Percentiles rank a stretch among this genome's conserved stretches.
Evolutionary conservation across 345 rosid genomes (phyloP).

Genomic region (Gossypium australe): DNA sequence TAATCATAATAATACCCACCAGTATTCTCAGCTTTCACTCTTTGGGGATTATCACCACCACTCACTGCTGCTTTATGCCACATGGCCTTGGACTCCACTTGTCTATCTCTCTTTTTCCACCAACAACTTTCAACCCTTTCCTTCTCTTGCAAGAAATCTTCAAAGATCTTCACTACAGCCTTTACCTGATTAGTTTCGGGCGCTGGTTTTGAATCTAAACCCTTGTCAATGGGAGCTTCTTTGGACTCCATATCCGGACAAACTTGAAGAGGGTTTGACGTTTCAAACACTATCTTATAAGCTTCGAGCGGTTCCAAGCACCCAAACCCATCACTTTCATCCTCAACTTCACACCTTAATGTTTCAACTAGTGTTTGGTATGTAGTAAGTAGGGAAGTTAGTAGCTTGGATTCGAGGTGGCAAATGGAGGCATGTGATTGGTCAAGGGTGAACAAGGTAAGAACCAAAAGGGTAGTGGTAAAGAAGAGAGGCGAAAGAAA

Average conservation of each 20-base stretch:
- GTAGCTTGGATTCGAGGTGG: constrained; percentile 26
- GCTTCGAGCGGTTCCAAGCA: constrained; percentile 49
- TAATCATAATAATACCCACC: neutral
- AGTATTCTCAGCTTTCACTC: neutral
- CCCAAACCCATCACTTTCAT: constrained; percentile 24
- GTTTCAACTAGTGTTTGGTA: constrained; percentile 36
- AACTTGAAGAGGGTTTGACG: constrained; percentile 24
- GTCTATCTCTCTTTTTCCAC: constrained; percentile 30
- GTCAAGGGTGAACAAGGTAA: constrained; percentile 43
- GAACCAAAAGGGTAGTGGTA: constrained; percentile 69
- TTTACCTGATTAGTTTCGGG: neutral
- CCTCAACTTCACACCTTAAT: constrained; percentile 35
- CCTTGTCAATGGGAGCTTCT: constrained; percentile 21
- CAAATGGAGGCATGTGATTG: constrained; percentile 1
- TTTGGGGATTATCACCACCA: constrained; percentile 13
- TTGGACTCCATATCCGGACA: constrained; percentile 16
- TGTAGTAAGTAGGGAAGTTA: constrained; percentile 29
- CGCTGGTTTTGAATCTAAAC: neutral
- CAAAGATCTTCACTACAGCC: constrained; percentile 28
- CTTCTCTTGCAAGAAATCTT: constrained; percentile 35
- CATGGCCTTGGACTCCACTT: constrained; percentile 46
- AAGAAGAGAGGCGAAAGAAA: constrained; percentile 81
- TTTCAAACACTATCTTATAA: constrained; percentile 60
- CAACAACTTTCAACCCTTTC: constrained; percentile 18
- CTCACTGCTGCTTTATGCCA: neutral